Conservation (phyloP, 495 filamentous ascomycete genomes). For the Lasiosphaeris hirsuta region DNA sequence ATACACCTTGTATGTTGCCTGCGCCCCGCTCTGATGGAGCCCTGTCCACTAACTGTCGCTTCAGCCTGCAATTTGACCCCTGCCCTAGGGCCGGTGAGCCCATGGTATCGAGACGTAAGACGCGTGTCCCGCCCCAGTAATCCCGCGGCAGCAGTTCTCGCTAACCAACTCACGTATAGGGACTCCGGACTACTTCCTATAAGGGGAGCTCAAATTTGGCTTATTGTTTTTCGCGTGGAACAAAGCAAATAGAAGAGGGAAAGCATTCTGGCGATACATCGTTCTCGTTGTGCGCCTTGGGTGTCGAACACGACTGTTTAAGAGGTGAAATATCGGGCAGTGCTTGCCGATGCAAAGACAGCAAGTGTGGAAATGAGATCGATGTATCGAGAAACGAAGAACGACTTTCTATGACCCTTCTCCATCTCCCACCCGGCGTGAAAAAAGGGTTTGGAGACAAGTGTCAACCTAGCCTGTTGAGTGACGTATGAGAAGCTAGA, state of each 20-base stretch:
- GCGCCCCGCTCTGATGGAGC: background rate
- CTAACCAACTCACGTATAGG: conserved; percentile 39
- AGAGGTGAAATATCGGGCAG: no score
- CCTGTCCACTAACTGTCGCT: conserved; percentile 6
- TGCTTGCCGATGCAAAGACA: no score
- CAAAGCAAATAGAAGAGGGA: background rate
- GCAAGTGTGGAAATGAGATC: no score
- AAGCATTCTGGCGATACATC: conserved; percentile 1
- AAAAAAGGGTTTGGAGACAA: no score
- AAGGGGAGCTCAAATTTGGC: conserved; percentile 26
- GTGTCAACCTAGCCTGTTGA: no score
- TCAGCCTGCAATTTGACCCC: conserved; percentile 97
- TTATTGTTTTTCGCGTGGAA: conserved; percentile 2
- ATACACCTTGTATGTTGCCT: conserved; percentile 91
- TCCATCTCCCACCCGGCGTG: no score
- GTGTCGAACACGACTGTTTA: no score
- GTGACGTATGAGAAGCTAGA: no score
- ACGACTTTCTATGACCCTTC: no score
- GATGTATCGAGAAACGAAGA: no score
- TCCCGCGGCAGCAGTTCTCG: background rate
- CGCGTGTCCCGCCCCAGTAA: background rate
- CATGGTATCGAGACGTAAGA: conserved; percentile 90
- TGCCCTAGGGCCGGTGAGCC: conserved; percentile 96
- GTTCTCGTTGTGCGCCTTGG: background rate
- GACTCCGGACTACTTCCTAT: conserved; percentile 98